A percentile compares a stretch with the other conserved stretches of the same genome.
These are phyloP conservation scores for Neonectria punicea DNA, from an alignment of 2,329 filamentous ascomycete genomes.

Conservation along the genomic window DNA sequence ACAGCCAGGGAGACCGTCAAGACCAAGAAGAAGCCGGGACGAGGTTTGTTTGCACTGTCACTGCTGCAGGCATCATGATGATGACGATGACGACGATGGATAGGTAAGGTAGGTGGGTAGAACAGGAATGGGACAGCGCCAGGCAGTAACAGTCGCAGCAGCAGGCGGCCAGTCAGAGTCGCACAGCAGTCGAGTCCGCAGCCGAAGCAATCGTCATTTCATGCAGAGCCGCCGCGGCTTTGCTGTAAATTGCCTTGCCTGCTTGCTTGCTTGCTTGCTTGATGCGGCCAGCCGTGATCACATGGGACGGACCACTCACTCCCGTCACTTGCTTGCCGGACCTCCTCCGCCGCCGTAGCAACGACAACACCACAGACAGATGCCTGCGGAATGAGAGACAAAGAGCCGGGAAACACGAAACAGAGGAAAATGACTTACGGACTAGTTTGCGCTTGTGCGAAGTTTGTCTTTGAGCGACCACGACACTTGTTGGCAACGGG, in stretches of 20 bases:
- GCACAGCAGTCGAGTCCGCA: constrained; percentile 15
- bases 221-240: constrained; percentile 33
- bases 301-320: constrained; percentile 29
- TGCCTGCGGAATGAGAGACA: constrained; percentile 7
- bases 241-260: constrained; percentile 26
- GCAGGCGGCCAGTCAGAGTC: constrained; percentile 17
- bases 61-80: constrained; percentile 10
- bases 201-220: constrained; percentile 34
- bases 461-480: neutral
- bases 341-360: constrained; percentile 33
- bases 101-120: neutral
- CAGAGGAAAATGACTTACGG: constrained; percentile 5
- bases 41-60: constrained; percentile 8
- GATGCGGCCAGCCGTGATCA: constrained; percentile 35
- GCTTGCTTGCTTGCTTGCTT: constrained; percentile 25
- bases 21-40: constrained; percentile 9
- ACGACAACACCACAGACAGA: constrained; percentile 26
- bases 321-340: constrained; percentile 26
- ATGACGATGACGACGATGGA: neutral
- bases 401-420: neutral
- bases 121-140: constrained; percentile 2
- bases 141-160: constrained; percentile 5
- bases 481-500: constrained; percentile 7
- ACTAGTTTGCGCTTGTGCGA: neutral
- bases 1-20: neutral